These are phyloP conservation scores for Neopestalotiopsis clavispora DNA, from an alignment of 2,329 filamentous ascomycete species.

Conservation along the genomic window DNA sequence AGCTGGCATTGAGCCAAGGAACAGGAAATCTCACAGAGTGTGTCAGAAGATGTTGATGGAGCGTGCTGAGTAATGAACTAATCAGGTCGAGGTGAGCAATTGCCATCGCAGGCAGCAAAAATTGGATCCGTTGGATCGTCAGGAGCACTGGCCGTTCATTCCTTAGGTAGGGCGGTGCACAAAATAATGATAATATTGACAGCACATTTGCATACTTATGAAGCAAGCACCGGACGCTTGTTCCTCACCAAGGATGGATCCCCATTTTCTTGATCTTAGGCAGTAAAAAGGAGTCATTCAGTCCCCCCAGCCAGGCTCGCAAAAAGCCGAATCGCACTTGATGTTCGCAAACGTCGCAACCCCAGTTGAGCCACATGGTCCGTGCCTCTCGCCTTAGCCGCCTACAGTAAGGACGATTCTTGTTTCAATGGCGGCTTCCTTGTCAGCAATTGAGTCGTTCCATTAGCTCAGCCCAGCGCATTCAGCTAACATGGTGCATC, in stretches of 20 bases:
- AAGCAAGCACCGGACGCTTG: background rate
- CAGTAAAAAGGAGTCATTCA: background rate
- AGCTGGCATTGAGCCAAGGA: background rate
- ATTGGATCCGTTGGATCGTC: background rate
- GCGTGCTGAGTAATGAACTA: background rate
- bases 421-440: background rate
- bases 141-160: background rate
- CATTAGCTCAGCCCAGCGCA: background rate
- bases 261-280: background rate
- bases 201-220: background rate
- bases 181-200: background rate
- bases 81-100: background rate
- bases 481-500: background rate
- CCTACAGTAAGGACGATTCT: background rate
- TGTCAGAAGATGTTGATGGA: background rate
- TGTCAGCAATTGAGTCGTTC: background rate
- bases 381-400: background rate
- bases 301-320: background rate
- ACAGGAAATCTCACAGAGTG: background rate
- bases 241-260: background rate
- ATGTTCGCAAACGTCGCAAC: background rate
- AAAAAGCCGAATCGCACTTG: no score
- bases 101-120: background rate
- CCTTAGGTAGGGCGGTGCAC: background rate
- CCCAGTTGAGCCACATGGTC: background rate